Base-by-base conservation (phyloP, 306 rosid genomes). In the Bauhinia variegata region DNA sequence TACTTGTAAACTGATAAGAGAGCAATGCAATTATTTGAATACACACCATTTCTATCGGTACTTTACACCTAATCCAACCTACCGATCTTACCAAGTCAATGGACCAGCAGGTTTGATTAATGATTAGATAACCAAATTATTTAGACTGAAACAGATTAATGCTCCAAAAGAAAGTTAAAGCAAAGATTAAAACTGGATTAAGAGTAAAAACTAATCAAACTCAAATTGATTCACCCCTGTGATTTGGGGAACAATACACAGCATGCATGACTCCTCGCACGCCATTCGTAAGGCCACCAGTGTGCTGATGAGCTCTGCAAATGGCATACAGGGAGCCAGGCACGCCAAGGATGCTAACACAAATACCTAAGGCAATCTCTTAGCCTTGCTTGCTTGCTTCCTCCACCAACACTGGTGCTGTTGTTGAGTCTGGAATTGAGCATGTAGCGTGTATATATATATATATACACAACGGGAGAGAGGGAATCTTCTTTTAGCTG, bases 271-370 rank as follows among this genome's bases (percentile, higher is more conserved):
- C 98, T 92, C 96, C 98, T 87, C 85, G 88, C 82, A 92, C 92
- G 98, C 98, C 98, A 92, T 92, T 85, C 84, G 79, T 81, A 85
- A 92, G 85, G 75, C 74, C 88, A 89, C 67, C 96, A 88, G 34
- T n/a, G n/a, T 49, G 18, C 43, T 87, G 85, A 78, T 85, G 90
- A 74, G 59, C 88, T 87, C 88, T 60, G 81, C 95, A 89, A 83
- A 86, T 92, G 98, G 98, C 98, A 89, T 92, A 89, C 95, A 89
- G 92, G 98, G 98, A 92, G 98, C 98, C 98, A 92, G 96, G 98
- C 98, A 92, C 78, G 64, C 66, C 51, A 70, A 70, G 32, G 46
- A 60, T 28, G 51, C 19, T 41, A 36, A 38, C 11, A 10, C 32
- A 67, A 68, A 47, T 48, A 72, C 8, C 46, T 47, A 69, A 62